Conservation (phyloP, 2,329 filamentous ascomycete genomes). For the Coniella vitis region DNA sequence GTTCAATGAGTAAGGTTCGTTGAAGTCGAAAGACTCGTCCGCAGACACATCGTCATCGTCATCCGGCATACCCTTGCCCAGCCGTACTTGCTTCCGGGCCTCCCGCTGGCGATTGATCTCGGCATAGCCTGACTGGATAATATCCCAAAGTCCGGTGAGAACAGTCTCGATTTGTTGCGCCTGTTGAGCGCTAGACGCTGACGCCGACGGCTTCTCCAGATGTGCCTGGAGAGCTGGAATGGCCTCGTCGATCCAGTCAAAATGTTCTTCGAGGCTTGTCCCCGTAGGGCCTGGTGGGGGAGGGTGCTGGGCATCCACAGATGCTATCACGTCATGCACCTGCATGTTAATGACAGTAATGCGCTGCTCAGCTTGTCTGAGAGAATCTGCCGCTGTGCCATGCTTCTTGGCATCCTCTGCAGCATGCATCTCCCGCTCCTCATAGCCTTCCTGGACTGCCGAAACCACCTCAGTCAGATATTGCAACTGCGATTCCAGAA, state of each 20-base stretch:
- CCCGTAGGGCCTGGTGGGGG: conserved; percentile 52
- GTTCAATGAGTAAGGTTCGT: conserved; percentile 62
- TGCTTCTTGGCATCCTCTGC: conserved; percentile 21
- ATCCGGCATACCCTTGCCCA: conserved; percentile 46
- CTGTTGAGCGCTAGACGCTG: conserved; percentile 30
- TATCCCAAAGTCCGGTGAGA: conserved; percentile 50
- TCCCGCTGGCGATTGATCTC: conserved; percentile 48
- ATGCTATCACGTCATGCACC: conserved; percentile 51
- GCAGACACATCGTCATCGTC: conserved; percentile 57
- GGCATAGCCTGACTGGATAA: conserved; percentile 48
- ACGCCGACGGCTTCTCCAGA: conserved; percentile 29
- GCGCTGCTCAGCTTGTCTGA: conserved; percentile 44
- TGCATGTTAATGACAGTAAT: conserved; percentile 58
- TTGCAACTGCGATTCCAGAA: conserved; percentile 53
- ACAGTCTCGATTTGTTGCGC: conserved; percentile 50
- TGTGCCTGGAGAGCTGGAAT: conserved; percentile 44
- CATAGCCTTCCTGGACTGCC: conserved; percentile 52
- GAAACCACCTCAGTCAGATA: conserved; percentile 63
- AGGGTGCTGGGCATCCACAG: conserved; percentile 41
- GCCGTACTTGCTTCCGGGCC: conserved; percentile 44
- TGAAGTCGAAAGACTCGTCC: conserved; percentile 50
- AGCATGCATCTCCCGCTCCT: conserved; percentile 27
- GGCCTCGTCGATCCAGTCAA: conserved; percentile 60
- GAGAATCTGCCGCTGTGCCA: conserved; percentile 18
- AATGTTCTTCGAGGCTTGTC: conserved; percentile 57